A percentile compares a stretch with the other conserved stretches of the same genome.
Evolutionary conservation across 768 basidiomycete species (phyloP).

Genomic region (Termitomyces sp.): DNA sequence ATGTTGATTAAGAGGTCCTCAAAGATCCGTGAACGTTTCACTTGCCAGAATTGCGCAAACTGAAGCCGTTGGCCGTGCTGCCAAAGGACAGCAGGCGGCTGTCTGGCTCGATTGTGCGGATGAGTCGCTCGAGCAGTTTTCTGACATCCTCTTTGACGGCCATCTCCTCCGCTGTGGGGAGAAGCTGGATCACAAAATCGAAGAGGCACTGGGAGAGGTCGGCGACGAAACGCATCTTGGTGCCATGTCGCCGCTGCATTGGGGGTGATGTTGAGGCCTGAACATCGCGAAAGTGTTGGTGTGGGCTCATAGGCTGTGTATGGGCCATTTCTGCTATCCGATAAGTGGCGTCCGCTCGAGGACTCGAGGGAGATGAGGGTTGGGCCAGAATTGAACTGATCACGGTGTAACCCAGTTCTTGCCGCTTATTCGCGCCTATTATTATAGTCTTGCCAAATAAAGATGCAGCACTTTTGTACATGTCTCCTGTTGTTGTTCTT

Average conservation of each 20-base stretch:
- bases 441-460: slow-evolving; percentile 21
- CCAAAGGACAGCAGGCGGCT: slow-evolving; percentile 92
- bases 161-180: slow-evolving; percentile 88
- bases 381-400: slow-evolving; percentile 20
- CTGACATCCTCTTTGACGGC: slow-evolving; percentile 95
- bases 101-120: slow-evolving; percentile 90
- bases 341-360: slow-evolving; percentile 11
- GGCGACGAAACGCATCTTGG: slow-evolving; percentile 63
- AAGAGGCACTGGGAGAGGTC: slow-evolving; percentile 90
- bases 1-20: slow-evolving; percentile 1
- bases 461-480: slow-evolving; percentile 12
- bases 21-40: slow-evolving; percentile 2
- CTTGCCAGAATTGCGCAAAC: slow-evolving; percentile 89
- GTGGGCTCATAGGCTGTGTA: slow-evolving; percentile 37
- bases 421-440: slow-evolving; percentile 14
- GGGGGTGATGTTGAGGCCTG: slow-evolving; percentile 26
- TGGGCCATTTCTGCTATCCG: slow-evolving; percentile 33
- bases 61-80: slow-evolving; percentile 96
- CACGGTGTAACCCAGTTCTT: slow-evolving; percentile 15
- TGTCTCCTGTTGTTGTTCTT: slow-evolving; percentile 2
- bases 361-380: slow-evolving; percentile 16
- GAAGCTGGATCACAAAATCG: slow-evolving; percentile 89
- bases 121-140: slow-evolving; percentile 91
- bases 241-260: slow-evolving; percentile 35
- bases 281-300: slow-evolving; percentile 32